A percentile compares a stretch with the other conserved stretches of the same genome.
Evolutionary conservation across 2,329 filamentous ascomycete species (phyloP).

Genomic region (Ophiostoma novo-ulmi): DNA sequence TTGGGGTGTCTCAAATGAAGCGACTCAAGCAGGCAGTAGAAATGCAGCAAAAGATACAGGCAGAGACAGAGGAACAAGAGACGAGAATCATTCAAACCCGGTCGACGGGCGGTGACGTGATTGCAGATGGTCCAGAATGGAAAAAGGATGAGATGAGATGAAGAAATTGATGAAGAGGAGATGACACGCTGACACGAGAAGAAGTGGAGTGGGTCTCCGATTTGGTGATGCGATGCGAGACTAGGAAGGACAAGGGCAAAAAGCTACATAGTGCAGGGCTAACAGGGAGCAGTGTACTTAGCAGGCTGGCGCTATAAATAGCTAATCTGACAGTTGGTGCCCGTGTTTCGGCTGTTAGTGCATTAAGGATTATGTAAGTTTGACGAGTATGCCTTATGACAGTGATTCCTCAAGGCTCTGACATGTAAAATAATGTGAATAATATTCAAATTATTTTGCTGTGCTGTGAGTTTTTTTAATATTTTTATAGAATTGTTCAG

Average conservation of each 20-base stretch:
- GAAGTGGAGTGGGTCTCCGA: background rate
- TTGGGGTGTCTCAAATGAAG: background rate
- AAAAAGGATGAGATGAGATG: background rate
- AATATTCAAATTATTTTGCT: too few species aligned
- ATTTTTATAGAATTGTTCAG: too few species aligned
- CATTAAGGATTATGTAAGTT: background rate
- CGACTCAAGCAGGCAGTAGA: background rate
- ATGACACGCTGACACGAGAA: background rate
- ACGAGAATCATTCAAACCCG: background rate
- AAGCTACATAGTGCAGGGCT: background rate
- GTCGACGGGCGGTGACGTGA: background rate
- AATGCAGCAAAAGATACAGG: background rate
- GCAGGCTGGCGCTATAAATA: background rate
- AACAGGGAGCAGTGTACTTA: background rate
- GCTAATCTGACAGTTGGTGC: background rate
- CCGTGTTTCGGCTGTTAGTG: background rate
- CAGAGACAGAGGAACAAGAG: background rate
- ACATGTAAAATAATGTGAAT: background rate
- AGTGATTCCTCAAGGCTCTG: background rate
- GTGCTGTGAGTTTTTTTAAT: too few species aligned
- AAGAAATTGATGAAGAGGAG: background rate
- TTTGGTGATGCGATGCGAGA: conserved; percentile 10
- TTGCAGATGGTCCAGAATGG: background rate
- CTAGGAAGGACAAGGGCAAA: background rate
- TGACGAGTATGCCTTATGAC: background rate